Evolutionary conservation across 192 early-diverging fungal species (phyloP).

Genomic region (Rhizophlyctis rosea): DNA sequence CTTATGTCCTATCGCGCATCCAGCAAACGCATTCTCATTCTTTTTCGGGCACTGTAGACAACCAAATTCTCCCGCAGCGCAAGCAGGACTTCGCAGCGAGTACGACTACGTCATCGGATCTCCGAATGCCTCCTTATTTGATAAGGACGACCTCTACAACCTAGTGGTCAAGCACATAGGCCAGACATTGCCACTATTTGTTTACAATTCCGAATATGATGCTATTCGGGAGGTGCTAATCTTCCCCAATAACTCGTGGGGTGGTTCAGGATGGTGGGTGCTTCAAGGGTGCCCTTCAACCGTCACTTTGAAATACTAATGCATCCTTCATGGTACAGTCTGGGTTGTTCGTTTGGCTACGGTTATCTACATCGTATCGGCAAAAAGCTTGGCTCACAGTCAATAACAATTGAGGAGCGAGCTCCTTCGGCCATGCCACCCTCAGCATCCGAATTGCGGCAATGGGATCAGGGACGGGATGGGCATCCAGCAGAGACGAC

Average conservation of each 20-base stretch:
- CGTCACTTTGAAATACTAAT: no score
- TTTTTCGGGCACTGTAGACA: conserved; percentile 16
- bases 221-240: conserved; percentile 65
- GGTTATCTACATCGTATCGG: conserved; percentile 48
- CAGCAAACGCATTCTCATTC: neutral
- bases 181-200: conserved; percentile 58
- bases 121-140: conserved; percentile 54
- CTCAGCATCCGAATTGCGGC: neutral
- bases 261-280: conserved; percentile 46
- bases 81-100: conserved; percentile 62
- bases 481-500: no score
- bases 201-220: conserved; percentile 67
- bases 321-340: no score
- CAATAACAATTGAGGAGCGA: neutral
- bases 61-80: conserved; percentile 65
- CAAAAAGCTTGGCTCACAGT: neutral
- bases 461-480: conserved; percentile 1
- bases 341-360: conserved; percentile 74
- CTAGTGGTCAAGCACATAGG: conserved; percentile 61
- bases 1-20: neutral
- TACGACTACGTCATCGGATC: conserved; percentile 75
- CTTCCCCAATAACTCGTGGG: conserved; percentile 67
- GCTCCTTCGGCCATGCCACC: neutral
- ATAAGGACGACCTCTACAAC: conserved; percentile 62
- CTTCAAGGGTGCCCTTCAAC: no score